Base-by-base conservation (phyloP, 1,284 basidiomycete species). In the Fomitopsis betulina region DNA sequence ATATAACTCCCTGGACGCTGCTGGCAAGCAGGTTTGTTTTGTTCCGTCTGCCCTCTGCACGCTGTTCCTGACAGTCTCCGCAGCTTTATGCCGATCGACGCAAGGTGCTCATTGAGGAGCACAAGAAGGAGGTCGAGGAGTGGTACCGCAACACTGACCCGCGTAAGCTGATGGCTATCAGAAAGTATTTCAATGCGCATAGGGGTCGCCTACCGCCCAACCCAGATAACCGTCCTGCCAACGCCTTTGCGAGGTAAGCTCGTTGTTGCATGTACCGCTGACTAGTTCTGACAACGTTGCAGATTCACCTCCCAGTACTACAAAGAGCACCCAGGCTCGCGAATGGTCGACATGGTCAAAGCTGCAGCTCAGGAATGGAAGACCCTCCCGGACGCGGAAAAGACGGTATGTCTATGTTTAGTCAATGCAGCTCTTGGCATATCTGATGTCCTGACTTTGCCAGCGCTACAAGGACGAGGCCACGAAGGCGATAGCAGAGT, bases 121-220 rank as follows among this genome's bases (percentile, higher is more conserved):
- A 35, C n/a, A 19, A 2, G 32, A 51, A 35, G n/a, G 30, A 45
- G 19, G 12, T 50, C 15, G 10, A 25, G 15, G 15, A 50, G 12
- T 27, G 19, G 35, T 39, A 45, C 13, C 12, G 21, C 9, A 47
- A 47, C 3, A 47, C 25, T 13, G 49, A 54, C 5, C 40, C 13
- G 9, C 33, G 19, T 17, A 50, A 19, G 8, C 66, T 67, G 66
- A 45, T 54, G 15, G 15, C 40, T 3, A 42, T 70, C 23, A 55
- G 32, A n/a, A 47, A 47, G 25, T 23, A 15, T 5, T 19, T 33
- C 25, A 51, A 51, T 19, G n/a, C 10, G 30, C 7, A 35, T 8
- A 32, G 27, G n/a, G 7, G 32, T 35, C 19, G 12, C 33, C 23
- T 30, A 9, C 19, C 45, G 27, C 13, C 27, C 30, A 38, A 54